Percentiles rank a stretch among this genome's conserved stretches.
phyloP scores from a whole-genome alignment of 495 filamentous ascomycete genomes.

The Hypomontagnella monticulosa region DNA sequence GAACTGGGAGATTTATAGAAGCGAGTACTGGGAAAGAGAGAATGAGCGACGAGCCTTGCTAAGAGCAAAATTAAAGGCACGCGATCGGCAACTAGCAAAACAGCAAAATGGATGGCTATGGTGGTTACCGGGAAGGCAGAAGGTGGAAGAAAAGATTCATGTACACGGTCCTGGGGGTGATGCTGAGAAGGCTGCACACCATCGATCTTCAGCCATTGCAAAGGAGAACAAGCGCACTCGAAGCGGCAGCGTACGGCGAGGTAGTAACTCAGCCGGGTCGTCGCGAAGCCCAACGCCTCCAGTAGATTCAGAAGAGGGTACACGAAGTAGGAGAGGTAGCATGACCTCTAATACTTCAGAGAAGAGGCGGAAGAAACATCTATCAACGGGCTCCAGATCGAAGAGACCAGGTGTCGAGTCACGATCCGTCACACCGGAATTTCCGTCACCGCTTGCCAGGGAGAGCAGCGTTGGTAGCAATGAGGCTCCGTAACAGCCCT shows the following conservation, averaged over 20 bases:
- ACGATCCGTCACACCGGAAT: conserved; percentile 61
- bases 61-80: conserved; percentile 70
- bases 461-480: conserved; percentile 54
- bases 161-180: conserved; percentile 37
- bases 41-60: conserved; percentile 85
- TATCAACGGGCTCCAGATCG: conserved; percentile 45
- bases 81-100: conserved; percentile 70
- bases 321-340: conserved; percentile 55
- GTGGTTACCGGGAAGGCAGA: conserved; percentile 70
- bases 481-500: conserved; percentile 11
- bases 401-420: conserved; percentile 54
- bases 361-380: conserved; percentile 58
- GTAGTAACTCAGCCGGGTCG: conserved; percentile 56
- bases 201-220: conserved; percentile 51
- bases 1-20: conserved; percentile 93
- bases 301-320: conserved; percentile 55
- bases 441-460: conserved; percentile 59
- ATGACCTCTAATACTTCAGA: conserved; percentile 59
- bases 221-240: conserved; percentile 57
- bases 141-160: conserved; percentile 47
- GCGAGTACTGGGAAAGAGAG: conserved; percentile 96
- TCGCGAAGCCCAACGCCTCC: conserved; percentile 61
- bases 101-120: conserved; percentile 81
- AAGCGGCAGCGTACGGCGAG: conserved; percentile 59
- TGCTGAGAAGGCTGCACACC: conserved; percentile 46